Percentiles rank a stretch among this genome's conserved stretches.
phyloP scores from a whole-genome alignment of 352 stramenopile genomes.

The Hyphochytrium catenoides region DNA sequence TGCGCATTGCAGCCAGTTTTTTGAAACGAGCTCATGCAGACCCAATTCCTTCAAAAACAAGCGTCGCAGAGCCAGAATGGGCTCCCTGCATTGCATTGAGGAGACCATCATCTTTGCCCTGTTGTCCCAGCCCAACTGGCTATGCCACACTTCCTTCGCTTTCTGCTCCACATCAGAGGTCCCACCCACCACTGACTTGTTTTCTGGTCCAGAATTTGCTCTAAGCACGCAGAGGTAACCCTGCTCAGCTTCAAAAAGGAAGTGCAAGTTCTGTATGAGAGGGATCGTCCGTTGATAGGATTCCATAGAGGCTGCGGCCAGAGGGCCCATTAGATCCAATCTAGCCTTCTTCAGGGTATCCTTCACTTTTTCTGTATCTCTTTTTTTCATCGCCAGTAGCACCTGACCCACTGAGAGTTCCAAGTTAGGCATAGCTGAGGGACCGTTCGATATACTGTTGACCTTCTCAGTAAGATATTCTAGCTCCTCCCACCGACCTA shows the following conservation, averaged over 20 bases:
- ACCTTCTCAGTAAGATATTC: constrained; percentile 26
- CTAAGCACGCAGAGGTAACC: constrained; percentile 28
- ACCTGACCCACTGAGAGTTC: constrained; percentile 52
- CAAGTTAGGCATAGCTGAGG: no score
- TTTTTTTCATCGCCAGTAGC: constrained; percentile 34
- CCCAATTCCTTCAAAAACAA: constrained; percentile 15
- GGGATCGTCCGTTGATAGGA: constrained; percentile 49
- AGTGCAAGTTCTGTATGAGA: constrained; percentile 38
- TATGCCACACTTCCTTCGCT: constrained; percentile 21
- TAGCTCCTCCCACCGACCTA: constrained; percentile 51
- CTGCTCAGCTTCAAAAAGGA: constrained; percentile 41
- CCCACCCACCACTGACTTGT: no score
- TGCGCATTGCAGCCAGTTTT: constrained; percentile 54
- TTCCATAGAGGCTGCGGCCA: constrained; percentile 34
- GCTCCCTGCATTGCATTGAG: constrained; percentile 52
- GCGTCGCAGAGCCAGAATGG: constrained; percentile 45
- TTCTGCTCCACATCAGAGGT: constrained; percentile 7
- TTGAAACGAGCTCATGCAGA: constrained; percentile 12
- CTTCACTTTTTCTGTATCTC: constrained; percentile 23
- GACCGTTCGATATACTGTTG: no score
- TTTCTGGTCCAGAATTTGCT: constrained; percentile 6
- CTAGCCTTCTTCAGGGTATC: constrained; percentile 29
- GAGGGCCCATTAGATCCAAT: constrained; percentile 30
- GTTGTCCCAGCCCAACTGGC: constrained; percentile 32
- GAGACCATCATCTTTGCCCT: constrained; percentile 37